Percentiles rank a stretch among this genome's conserved stretches.
These are phyloP conservation scores for Physcomitrellopsis africana DNA, from an alignment of 225 moss, liverwort and hornwort species.

Conservation along the genomic window DNA sequence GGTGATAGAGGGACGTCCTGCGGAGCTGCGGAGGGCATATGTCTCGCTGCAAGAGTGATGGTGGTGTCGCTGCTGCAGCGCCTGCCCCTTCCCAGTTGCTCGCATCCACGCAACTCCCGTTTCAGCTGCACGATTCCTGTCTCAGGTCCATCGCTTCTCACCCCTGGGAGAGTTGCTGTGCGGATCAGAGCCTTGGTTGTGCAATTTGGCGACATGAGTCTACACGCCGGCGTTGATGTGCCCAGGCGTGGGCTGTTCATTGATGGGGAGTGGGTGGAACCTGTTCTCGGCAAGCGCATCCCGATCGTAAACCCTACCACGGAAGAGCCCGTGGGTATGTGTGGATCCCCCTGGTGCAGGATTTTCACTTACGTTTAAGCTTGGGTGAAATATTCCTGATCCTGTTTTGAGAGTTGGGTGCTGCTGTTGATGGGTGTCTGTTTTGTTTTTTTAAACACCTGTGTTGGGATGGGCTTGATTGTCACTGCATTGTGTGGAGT, in stretches of 20 bases:
- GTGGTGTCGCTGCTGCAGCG: too few species aligned
- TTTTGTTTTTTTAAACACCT: too few species aligned
- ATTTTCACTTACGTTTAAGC: background rate
- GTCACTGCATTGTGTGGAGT: background rate
- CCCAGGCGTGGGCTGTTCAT: conserved; percentile 77
- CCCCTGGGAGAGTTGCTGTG: background rate
- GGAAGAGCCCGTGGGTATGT: conserved; percentile 68
- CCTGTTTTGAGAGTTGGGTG: too few species aligned
- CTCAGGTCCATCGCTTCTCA: too few species aligned
- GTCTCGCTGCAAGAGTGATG: too few species aligned
- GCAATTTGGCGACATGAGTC: conserved; percentile 29
- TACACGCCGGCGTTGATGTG: conserved; percentile 26
- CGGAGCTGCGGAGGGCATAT: too few species aligned
- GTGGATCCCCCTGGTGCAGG: too few species aligned
- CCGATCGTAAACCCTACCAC: conserved; percentile 79
- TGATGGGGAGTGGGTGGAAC: conserved; percentile 74
- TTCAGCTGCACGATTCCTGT: too few species aligned
- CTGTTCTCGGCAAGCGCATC: conserved; percentile 59
- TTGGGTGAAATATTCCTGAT: background rate
- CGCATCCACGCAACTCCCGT: too few species aligned
- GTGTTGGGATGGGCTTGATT: background rate
- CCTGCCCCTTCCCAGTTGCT: too few species aligned
- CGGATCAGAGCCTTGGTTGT: background rate
- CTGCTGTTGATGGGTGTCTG: too few species aligned
- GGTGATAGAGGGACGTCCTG: too few species aligned